These are phyloP conservation scores for Talaromyces rugulosus DNA, from an alignment of 2,329 filamentous ascomycete genomes.

Conservation along the genomic window DNA sequence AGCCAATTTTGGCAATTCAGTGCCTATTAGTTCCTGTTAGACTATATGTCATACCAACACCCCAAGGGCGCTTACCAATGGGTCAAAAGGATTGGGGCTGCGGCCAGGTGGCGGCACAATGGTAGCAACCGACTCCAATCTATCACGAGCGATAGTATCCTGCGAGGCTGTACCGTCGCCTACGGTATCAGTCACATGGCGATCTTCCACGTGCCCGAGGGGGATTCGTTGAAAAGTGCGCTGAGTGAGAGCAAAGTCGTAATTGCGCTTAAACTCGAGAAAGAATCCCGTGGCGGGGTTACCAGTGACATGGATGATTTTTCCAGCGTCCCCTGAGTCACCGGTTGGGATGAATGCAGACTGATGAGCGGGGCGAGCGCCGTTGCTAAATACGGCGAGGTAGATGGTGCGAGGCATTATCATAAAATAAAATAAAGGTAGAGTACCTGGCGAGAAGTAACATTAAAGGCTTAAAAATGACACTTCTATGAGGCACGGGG, in stretches of 20 bases:
- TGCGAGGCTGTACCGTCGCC: background rate
- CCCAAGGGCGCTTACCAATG: background rate
- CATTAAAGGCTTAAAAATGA: no score
- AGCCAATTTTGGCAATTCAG: conserved; percentile 1
- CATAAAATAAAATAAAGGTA: background rate
- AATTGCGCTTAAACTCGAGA: conserved; percentile 18
- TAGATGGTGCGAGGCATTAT: conserved; percentile 4
- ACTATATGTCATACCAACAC: no score
- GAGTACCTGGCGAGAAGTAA: no score
- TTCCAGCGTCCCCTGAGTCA: background rate
- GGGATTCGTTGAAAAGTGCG: conserved; percentile 10
- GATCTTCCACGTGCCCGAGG: conserved; percentile 11
- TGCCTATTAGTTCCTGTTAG: background rate
- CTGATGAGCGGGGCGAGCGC: background rate
- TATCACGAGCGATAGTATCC: conserved; percentile 12
- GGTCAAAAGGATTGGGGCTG: conserved; percentile 14
- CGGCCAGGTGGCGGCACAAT: conserved; percentile 13
- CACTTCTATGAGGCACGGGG: no score
- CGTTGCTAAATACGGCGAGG: background rate
- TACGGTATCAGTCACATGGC: no score
- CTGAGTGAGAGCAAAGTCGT: conserved; percentile 11
- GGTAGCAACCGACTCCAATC: conserved; percentile 10
- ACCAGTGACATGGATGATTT: conserved; percentile 16
- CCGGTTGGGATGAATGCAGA: background rate
- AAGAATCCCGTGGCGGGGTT: conserved; percentile 14